phyloP scores from a whole-genome alignment of 2,329 filamentous ascomycete species.

The Arthrobotrys megalospora region DNA sequence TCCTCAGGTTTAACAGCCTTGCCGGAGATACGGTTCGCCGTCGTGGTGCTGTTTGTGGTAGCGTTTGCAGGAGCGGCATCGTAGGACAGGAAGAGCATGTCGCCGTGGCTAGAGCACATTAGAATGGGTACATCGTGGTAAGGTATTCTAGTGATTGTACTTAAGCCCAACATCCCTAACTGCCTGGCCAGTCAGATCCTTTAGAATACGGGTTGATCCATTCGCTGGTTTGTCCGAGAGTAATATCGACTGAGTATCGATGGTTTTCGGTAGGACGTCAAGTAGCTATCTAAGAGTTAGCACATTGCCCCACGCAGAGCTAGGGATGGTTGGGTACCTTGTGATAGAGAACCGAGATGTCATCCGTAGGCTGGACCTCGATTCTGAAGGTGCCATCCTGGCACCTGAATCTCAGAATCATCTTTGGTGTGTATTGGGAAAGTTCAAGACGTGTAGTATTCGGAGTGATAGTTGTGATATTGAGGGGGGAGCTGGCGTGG shows the following conservation, averaged over 20 bases:
- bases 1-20: conserved; percentile 80
- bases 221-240: conserved; percentile 76
- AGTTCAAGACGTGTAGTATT: not conserved
- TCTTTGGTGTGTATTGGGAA: conserved; percentile 68
- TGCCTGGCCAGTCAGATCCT: conserved; percentile 73
- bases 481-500: not conserved
- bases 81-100: conserved; percentile 90
- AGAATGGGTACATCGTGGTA: not conserved
- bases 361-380: conserved; percentile 79
- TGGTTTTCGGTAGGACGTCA: conserved; percentile 74
- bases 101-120: conserved; percentile 79
- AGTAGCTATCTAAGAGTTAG: conserved; percentile 69
- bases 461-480: not conserved
- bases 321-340: conserved; percentile 58
- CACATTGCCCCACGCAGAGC: not conserved
- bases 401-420: conserved; percentile 89
- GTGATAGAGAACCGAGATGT: conserved; percentile 63
- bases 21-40: conserved; percentile 76
- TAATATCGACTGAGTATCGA: conserved; percentile 74
- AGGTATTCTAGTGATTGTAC: conserved; percentile 67
- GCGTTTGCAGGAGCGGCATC: conserved; percentile 69
- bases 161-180: conserved; percentile 75
- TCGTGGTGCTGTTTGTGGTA: conserved; percentile 67
- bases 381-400: conserved; percentile 94
- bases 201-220: conserved; percentile 74